Conservation (phyloP, 306 rosid genomes). For the Malus sieversii region DNA sequence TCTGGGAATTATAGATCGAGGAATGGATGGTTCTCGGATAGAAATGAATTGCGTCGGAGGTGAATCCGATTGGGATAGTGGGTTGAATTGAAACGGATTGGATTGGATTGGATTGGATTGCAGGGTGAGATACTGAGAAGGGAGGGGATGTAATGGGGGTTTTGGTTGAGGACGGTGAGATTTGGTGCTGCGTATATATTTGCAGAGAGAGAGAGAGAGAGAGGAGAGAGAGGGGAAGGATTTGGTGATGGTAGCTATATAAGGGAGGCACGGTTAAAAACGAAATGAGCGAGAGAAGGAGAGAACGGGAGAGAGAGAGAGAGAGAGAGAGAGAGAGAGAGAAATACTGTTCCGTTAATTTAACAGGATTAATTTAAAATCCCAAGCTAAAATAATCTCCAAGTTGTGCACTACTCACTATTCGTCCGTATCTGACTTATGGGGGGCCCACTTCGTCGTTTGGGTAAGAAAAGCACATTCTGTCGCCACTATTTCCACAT, state of each 20-base stretch:
- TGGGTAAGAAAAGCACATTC: no score
- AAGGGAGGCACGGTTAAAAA: conserved; percentile 29
- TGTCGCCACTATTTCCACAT: no score
- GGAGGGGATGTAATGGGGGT: conserved; percentile 41
- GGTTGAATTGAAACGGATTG: conserved; percentile 10
- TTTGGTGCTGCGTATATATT: conserved; percentile 50
- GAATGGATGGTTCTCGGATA: background rate
- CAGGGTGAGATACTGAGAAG: conserved; percentile 17
- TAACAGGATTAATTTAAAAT: background rate
- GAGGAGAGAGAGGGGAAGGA: background rate
- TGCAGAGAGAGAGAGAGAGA: conserved; percentile 15
- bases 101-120: conserved; percentile 14
- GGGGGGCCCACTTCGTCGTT: no score
- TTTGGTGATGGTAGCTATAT: conserved; percentile 2
- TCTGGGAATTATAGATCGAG: conserved; percentile 19
- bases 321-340: background rate
- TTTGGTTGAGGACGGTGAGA: conserved; percentile 61
- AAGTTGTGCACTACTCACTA: no score
- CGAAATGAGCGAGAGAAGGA: background rate
- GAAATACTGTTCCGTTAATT: conserved; percentile 23
- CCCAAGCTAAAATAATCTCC: background rate
- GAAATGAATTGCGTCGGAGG: conserved; percentile 6
- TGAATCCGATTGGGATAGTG: conserved; percentile 26
- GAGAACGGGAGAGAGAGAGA: background rate
- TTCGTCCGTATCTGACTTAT: no score